phyloP scores from a whole-genome alignment of 2,329 filamentous ascomycete species.

The Blastomyces percursus region DNA sequence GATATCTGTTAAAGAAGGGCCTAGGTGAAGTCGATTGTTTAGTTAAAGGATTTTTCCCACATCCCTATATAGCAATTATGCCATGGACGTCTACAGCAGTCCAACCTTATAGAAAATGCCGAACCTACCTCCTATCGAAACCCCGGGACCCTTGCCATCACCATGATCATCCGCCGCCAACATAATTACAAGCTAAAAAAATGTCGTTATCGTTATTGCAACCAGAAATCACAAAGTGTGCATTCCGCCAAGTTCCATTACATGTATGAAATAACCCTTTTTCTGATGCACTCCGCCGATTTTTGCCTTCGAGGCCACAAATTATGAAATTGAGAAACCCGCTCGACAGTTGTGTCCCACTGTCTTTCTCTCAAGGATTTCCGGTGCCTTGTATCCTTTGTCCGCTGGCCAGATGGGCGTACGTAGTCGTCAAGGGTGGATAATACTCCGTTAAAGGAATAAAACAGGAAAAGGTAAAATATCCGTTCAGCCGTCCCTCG shows the following conservation, averaged over 20 bases:
- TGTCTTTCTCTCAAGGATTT: neutral
- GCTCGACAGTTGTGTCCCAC: neutral
- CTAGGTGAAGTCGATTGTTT: neutral
- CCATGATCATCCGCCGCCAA: neutral
- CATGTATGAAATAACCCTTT: neutral
- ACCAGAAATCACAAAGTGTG: neutral
- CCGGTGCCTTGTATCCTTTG: neutral
- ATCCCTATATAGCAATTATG: neutral
- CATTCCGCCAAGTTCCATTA: neutral
- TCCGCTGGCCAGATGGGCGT: neutral
- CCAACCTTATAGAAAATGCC: neutral
- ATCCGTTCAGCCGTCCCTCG: neutral
- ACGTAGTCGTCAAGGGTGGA: neutral
- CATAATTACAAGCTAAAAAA: neutral
- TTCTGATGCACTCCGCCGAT: neutral
- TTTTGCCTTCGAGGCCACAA: neutral
- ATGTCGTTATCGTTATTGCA: slow-evolving; percentile 1
- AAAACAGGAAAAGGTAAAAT: neutral
- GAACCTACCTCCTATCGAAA: neutral
- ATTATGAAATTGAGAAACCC: neutral
- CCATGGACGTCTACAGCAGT: neutral
- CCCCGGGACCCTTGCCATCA: neutral
- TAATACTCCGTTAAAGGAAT: neutral
- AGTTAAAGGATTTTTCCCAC: neutral
- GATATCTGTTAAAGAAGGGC: slow-evolving; percentile 20